These are phyloP conservation scores for Phytophthora hybrid DNA, from an alignment of 352 stramenopile genomes.

Conservation along the genomic window DNA sequence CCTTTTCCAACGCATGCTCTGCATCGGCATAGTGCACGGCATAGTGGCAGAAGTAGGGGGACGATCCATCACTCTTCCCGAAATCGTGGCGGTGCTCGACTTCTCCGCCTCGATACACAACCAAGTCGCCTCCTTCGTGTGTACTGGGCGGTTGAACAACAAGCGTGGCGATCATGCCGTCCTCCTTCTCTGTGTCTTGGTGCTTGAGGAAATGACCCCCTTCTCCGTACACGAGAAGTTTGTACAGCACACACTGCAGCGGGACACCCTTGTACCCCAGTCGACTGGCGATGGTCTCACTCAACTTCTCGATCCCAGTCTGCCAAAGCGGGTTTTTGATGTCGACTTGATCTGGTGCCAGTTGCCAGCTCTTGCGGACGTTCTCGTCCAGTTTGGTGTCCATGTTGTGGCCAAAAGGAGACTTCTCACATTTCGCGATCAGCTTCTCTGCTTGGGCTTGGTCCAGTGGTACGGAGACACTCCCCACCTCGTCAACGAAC, in stretches of 20 bases:
- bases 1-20: slow-evolving; percentile 23
- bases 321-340: background rate
- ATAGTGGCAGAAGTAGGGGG: slow-evolving; percentile 13
- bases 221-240: slow-evolving; percentile 56
- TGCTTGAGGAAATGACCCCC: too few relatives aligned
- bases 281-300: slow-evolving; percentile 3
- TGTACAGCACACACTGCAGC: slow-evolving; percentile 36
- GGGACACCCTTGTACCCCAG: slow-evolving; percentile 15
- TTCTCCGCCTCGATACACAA: slow-evolving; percentile 8
- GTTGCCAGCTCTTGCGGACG: slow-evolving; percentile 21
- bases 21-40: slow-evolving; percentile 35
- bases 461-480: slow-evolving; percentile 11
- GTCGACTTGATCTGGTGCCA: background rate
- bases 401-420: slow-evolving; percentile 1
- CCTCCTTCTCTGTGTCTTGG: too few relatives aligned
- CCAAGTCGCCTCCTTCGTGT: slow-evolving; percentile 17
- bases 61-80: background rate
- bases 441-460: slow-evolving; percentile 8
- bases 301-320: background rate
- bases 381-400: slow-evolving; percentile 7
- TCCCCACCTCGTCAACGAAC: slow-evolving; percentile 11
- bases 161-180: slow-evolving; percentile 53
- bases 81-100: slow-evolving; percentile 18
- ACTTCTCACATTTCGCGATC: slow-evolving; percentile 33
- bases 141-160: slow-evolving; percentile 38